Evolutionary conservation across 495 filamentous ascomycete species (phyloP).

Genomic region (Penicillium parvum): DNA sequence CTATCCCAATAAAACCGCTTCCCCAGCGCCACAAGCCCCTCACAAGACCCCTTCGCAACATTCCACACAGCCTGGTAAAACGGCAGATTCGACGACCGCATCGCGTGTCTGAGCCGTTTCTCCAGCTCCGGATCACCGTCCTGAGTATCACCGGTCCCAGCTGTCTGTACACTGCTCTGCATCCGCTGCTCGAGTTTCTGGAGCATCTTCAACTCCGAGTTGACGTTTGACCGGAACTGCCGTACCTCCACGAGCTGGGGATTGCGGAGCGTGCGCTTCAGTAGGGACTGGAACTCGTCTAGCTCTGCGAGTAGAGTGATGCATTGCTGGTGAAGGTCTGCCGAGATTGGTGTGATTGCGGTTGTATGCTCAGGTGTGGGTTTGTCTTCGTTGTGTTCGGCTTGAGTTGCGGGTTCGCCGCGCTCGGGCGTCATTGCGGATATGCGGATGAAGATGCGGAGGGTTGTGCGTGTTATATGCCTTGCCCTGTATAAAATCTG

Average conservation of each 20-base stretch:
- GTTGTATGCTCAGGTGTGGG: neutral
- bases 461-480: too few species aligned
- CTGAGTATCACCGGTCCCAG: slow-evolving; percentile 7
- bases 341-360: slow-evolving; percentile 15
- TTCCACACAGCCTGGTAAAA: slow-evolving; percentile 55
- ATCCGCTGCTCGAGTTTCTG: slow-evolving; percentile 41
- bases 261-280: slow-evolving; percentile 42
- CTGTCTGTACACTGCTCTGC: neutral
- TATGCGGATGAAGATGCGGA: neutral
- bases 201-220: slow-evolving; percentile 46
- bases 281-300: slow-evolving; percentile 41
- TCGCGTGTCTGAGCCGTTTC: slow-evolving; percentile 35
- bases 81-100: slow-evolving; percentile 54
- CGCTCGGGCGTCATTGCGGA: slow-evolving; percentile 9
- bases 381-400: slow-evolving; percentile 1
- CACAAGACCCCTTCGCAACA: slow-evolving; percentile 44
- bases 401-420: neutral
- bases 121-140: slow-evolving; percentile 16
- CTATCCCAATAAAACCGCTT: slow-evolving; percentile 53
- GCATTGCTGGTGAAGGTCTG: slow-evolving; percentile 38
- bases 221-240: slow-evolving; percentile 45
- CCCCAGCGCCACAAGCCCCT: slow-evolving; percentile 47
- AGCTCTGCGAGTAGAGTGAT: slow-evolving; percentile 42
- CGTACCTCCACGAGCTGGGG: slow-evolving; percentile 50
- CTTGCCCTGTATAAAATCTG: too few species aligned